These are phyloP conservation scores for Punica granatum DNA, from an alignment of 345 rosid genomes.

Conservation along the genomic window DNA sequence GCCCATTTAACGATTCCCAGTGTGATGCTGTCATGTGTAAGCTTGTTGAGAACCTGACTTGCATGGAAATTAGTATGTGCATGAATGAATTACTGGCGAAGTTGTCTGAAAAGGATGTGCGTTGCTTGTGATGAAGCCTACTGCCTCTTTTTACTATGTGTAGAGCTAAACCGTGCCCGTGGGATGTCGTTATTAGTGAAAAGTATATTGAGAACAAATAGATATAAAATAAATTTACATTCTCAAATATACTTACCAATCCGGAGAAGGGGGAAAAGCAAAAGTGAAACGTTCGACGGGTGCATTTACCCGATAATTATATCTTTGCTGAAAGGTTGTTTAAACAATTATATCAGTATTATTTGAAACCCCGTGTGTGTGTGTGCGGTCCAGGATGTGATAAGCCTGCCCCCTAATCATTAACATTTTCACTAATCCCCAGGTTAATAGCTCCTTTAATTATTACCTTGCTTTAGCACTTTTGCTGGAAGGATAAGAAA, in stretches of 20 bases:
- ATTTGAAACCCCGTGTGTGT: neutral
- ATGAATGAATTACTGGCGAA: neutral
- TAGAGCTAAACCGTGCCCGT: too few relatives aligned
- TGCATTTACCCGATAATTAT: neutral
- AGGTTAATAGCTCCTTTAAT: neutral
- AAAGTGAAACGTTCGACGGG: neutral
- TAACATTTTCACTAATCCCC: neutral
- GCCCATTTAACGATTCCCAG: neutral
- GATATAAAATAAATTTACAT: neutral
- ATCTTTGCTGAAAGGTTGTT: neutral
- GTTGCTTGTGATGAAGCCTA: neutral
- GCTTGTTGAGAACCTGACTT: neutral
- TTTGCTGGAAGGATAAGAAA: neutral
- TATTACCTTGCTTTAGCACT: constrained; percentile 5
- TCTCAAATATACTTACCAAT: neutral
- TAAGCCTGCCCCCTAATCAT: neutral
- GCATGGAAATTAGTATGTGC: neutral
- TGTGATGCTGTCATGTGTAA: neutral
- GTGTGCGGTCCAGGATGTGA: neutral
- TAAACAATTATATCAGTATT: neutral
- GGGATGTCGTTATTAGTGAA: neutral
- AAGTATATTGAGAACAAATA: neutral
- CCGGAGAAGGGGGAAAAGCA: neutral
- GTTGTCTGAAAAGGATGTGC: neutral
- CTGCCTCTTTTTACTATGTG: neutral